phyloP scores from a whole-genome alignment of 768 basidiomycete genomes.

The Boletus reticulatus region DNA sequence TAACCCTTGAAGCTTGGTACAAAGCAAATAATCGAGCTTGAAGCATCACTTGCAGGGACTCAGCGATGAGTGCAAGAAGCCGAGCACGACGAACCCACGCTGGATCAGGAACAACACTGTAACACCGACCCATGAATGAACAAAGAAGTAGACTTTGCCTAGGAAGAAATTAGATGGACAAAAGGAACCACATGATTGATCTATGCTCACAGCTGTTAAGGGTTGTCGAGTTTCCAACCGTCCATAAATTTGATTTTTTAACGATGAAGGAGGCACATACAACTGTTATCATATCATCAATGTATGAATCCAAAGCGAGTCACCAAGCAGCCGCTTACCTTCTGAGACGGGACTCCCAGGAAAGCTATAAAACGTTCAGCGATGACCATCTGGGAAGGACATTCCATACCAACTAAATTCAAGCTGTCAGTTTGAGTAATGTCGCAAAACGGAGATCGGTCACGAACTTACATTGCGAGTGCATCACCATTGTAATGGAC shows the following conservation, averaged over 20 bases:
- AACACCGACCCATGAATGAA: slow-evolving; percentile 10
- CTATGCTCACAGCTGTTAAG: slow-evolving; percentile 12
- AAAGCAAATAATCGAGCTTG: slow-evolving; percentile 16
- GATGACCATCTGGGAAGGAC: background rate
- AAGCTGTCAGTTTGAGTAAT: slow-evolving; percentile 2
- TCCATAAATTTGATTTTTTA: background rate
- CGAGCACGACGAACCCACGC: background rate
- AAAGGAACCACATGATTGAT: background rate
- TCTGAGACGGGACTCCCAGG: background rate
- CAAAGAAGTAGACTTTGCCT: slow-evolving; percentile 15
- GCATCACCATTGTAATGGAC: slow-evolving; percentile 22
- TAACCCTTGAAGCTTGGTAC: slow-evolving; percentile 9
- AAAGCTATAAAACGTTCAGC: slow-evolving; percentile 9
- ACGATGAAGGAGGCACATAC: slow-evolving; percentile 1
- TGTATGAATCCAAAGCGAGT: background rate
- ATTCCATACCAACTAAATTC: slow-evolving; percentile 7
- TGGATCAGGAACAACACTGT: slow-evolving; percentile 11
- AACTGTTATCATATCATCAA: slow-evolving; percentile 11
- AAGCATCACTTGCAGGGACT: slow-evolving; percentile 9
- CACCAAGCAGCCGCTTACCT: slow-evolving; percentile 3
- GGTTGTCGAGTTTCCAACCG: background rate
- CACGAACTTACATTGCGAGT: slow-evolving; percentile 16
- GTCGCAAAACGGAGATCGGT: background rate
- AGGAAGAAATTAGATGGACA: background rate
- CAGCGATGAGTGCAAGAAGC: background rate